Conservation (phyloP, 805 yeast species). For the Maudiozyma bulderi region DNA sequence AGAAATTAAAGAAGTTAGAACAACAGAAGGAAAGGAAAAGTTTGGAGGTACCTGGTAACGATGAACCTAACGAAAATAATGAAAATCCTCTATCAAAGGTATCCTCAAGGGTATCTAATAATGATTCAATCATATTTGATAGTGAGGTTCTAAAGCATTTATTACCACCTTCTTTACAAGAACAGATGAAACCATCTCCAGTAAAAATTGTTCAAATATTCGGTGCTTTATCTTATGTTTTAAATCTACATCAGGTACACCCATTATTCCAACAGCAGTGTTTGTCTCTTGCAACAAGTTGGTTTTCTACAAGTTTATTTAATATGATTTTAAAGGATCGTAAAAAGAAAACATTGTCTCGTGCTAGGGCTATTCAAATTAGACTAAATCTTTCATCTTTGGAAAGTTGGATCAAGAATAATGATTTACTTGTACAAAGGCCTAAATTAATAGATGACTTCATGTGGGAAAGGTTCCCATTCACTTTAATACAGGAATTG, state of each 20-base stretch:
- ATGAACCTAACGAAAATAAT: conserved; percentile 4
- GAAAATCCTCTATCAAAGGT: background rate
- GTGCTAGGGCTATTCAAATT: conserved; percentile 83
- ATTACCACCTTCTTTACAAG: conserved; percentile 75
- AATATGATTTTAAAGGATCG: conserved; percentile 61
- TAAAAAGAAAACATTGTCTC: conserved; percentile 49
- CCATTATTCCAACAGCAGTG: conserved; percentile 72
- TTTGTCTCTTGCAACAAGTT: conserved; percentile 65
- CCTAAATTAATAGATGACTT: conserved; percentile 31
- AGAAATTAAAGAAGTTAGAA: conserved; percentile 6
- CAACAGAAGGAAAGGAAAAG: conserved; percentile 4
- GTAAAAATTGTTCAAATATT: conserved; percentile 73
- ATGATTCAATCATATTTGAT: conserved; percentile 34
- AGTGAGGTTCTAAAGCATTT: conserved; percentile 68
- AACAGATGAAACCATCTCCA: conserved; percentile 84
- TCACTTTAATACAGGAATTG: conserved; percentile 28
- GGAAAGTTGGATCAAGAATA: conserved; percentile 83
- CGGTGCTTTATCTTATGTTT: conserved; percentile 79
- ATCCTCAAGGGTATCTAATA: background rate
- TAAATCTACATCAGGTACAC: conserved; percentile 73
- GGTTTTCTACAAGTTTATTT: conserved; percentile 64
- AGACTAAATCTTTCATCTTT: conserved; percentile 74
- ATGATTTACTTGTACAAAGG: conserved; percentile 22
- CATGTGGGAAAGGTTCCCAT: conserved; percentile 32
- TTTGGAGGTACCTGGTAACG: background rate